Base-by-base conservation (phyloP, 2,329 filamentous ascomycete genomes). In the Ceratocystis harringtonii region DNA sequence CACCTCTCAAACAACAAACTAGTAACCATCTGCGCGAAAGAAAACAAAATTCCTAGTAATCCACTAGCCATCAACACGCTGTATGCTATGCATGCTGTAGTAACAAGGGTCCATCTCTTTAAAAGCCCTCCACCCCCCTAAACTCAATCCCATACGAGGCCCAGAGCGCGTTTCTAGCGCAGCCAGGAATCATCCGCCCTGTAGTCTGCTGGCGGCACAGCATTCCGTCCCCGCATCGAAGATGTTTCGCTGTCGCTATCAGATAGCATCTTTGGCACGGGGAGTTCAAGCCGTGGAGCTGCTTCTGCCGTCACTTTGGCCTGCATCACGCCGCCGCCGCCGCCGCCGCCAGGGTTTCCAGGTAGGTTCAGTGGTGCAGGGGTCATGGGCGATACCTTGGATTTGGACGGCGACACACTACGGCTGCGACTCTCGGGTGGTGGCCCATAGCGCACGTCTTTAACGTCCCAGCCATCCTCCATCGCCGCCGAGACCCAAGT, bases 401-500 rank as follows among this genome's bases (percentile, higher is more conserved):
- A 67, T 19, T 67, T 67, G 22, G 66, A 67, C 6, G 66, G 66
- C 12, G 66, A 67, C 15, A 67, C 63, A 48, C 66, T 67, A 17
- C 66, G 66, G 30, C 63, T 67, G 62, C 66, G 66, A 30, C 63
- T 67, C 44, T 76, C 76, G 5, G 77, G 71, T 1, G 78, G 75
- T 50, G 85, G 85, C 0, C 89, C 89, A 74, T 87, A 90, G 63
- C 92, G 81, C 28, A 97, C 92, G 71, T 88, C 85, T 63, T 82
- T 81, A 55, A 91, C 87, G 62, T 90, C 84, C 92, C 94, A 99
- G 58, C 84, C 89, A 74, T 99, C 94, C 68, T 92, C 91, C 32
- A 80, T 81, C 0, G 90, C 92, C 0, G 92, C 94, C 0, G 86
- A 87, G 19, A 96, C 88, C 92, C 92, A 99, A 5, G 89, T 92